Evolutionary conservation across 805 yeast genomes (phyloP).

Genomic region (Blastobotrys americana): DNA sequence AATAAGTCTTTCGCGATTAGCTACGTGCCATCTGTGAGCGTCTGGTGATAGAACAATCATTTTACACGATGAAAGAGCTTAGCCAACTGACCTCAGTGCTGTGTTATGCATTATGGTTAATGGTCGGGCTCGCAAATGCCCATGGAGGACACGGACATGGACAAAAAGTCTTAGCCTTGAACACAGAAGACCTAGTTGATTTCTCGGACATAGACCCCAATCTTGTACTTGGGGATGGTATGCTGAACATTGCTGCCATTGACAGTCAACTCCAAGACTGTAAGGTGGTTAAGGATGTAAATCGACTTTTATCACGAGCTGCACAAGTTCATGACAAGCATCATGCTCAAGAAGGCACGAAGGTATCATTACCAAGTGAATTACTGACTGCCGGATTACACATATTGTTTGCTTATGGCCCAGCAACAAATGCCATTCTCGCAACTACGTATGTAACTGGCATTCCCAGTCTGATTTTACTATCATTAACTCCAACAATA

Average conservation of each 20-base stretch:
- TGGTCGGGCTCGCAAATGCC: no score
- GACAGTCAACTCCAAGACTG: conserved; percentile 30
- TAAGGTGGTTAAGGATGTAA: conserved; percentile 36
- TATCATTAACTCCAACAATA: conserved; percentile 50
- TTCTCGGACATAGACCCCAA: no score
- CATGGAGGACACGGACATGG: not conserved
- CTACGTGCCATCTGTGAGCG: no score
- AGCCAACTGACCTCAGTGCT: no score
- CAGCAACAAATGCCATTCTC: conserved; percentile 54
- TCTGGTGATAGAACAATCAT: no score
- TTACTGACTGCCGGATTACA: conserved; percentile 37
- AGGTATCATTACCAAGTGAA: conserved; percentile 24
- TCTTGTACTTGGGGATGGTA: conserved; percentile 39
- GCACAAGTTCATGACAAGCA: conserved; percentile 3
- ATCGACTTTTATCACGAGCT: conserved; percentile 22
- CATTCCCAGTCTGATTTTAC: conserved; percentile 52
- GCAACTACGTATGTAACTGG: conserved; percentile 61
- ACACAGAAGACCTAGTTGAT: no score
- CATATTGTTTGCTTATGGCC: conserved; percentile 35
- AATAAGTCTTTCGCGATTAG: no score
- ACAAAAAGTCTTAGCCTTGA: not conserved
- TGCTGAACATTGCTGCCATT: conserved; percentile 35
- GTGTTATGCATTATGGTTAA: no score
- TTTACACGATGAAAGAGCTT: no score
- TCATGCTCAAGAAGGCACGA: conserved; percentile 16